A percentile compares a stretch with the other conserved stretches of the same genome.
Evolutionary conservation across 78 protist genomes (phyloP).

Genomic region (Bigelowiella natans): DNA sequence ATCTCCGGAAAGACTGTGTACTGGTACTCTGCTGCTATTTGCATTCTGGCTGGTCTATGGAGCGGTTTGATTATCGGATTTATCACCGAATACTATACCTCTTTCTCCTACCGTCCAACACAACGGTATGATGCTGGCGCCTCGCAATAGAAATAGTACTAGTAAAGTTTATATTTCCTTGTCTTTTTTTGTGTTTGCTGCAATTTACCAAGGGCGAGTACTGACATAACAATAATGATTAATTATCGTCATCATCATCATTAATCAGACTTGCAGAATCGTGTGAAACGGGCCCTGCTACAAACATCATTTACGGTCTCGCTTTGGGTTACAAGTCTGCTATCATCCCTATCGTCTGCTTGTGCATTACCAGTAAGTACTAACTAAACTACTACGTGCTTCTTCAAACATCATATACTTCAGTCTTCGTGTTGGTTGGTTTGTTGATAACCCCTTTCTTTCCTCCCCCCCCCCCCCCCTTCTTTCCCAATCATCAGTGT

Average conservation of each 20-base stretch:
- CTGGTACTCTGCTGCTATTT: background rate
- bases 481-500: no score
- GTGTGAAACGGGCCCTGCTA: conserved; percentile 53
- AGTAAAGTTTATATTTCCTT: background rate
- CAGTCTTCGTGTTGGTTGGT: background rate
- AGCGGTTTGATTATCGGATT: conserved; percentile 50
- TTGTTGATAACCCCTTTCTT: no score
- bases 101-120: conserved; percentile 35
- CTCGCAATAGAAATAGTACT: background rate
- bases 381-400: background rate
- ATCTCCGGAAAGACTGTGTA: background rate
- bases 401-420: background rate
- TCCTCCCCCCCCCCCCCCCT: no score
- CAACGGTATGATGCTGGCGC: background rate
- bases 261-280: conserved; percentile 19
- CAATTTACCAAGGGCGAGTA: no score
- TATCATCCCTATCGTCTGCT: conserved; percentile 25
- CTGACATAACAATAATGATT: no score
- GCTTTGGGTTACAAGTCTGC: conserved; percentile 40
- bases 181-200: background rate
- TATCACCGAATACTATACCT: conserved; percentile 61
- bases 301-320: conserved; percentile 54
- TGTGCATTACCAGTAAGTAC: conserved; percentile 21
- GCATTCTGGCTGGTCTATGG: conserved; percentile 44
- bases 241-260: no score